Conservation (phyloP, 495 filamentous ascomycete species). For the Pyrenula massariospora region DNA sequence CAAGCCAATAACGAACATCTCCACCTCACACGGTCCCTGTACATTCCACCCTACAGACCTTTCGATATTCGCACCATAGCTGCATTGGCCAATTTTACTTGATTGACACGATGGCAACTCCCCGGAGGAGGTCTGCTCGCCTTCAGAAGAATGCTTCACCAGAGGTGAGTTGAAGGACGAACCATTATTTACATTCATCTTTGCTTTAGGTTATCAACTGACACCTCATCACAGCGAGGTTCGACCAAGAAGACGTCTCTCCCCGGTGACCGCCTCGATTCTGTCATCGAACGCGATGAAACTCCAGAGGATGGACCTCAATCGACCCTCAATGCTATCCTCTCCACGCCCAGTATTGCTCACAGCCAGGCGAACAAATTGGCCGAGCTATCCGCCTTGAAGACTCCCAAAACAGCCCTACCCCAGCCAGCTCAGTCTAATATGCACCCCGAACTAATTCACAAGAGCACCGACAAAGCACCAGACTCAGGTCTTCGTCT, state of each 20-base stretch:
- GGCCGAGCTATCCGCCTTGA: constrained; percentile 22
- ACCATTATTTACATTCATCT: neutral
- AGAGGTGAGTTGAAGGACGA: neutral
- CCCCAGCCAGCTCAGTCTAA: constrained; percentile 45
- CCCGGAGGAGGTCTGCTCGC: neutral
- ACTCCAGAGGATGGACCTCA: constrained; percentile 5
- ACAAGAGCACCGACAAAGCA: constrained; percentile 56
- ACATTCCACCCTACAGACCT: constrained; percentile 2
- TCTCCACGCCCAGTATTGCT: constrained; percentile 2
- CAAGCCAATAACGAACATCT: neutral
- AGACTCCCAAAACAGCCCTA: constrained; percentile 33
- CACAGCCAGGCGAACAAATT: constrained; percentile 6
- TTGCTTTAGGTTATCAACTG: neutral
- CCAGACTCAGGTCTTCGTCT: constrained; percentile 54
- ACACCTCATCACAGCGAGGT: neutral
- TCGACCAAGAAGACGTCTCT: neutral
- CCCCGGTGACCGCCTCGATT: constrained; percentile 9
- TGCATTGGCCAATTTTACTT: neutral
- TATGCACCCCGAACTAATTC: constrained; percentile 70
- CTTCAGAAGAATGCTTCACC: neutral
- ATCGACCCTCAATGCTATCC: constrained; percentile 11
- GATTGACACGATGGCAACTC: neutral
- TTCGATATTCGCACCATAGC: neutral
- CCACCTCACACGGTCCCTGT: neutral
- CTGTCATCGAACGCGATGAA: constrained; percentile 30